Evolutionary conservation across 805 yeast genomes (phyloP).

Genomic region (Teunomyces barrocoloradensis): DNA sequence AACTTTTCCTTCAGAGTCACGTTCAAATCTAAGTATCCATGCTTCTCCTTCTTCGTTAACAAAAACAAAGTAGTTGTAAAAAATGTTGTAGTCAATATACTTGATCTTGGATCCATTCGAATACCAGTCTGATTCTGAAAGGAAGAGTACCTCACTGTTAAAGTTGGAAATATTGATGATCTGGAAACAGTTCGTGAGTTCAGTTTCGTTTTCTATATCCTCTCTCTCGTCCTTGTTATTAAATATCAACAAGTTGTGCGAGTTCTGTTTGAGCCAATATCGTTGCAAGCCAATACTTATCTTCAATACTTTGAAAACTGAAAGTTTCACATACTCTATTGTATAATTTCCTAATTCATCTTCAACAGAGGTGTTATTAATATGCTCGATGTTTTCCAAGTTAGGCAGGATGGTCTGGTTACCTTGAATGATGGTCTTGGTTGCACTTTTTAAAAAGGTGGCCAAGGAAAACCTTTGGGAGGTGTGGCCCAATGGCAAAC

Average conservation of each 20-base stretch:
- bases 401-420: conserved; percentile 14
- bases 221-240: conserved; percentile 19
- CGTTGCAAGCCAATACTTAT: conserved; percentile 28
- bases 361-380: conserved; percentile 25
- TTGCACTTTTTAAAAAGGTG: conserved; percentile 29
- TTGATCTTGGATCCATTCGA: conserved; percentile 13
- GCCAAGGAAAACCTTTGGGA: conserved; percentile 26
- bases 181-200: conserved; percentile 21
- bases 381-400: conserved; percentile 36
- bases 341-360: conserved; percentile 29
- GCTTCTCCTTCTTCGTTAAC: conserved; percentile 24
- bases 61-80: conserved; percentile 27
- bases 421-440: conserved; percentile 32
- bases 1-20: background rate
- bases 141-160: conserved; percentile 24
- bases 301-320: conserved; percentile 32
- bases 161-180: conserved; percentile 31
- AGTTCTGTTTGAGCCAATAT: conserved; percentile 38
- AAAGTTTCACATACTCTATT: conserved; percentile 26
- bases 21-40: conserved; percentile 16
- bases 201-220: background rate
- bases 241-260: conserved; percentile 36
- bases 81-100: conserved; percentile 24
- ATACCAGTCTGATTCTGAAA: conserved; percentile 32
- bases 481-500: conserved; percentile 30